Evolutionary conservation across 345 rosid genomes (phyloP).

Genomic region (Lumnitzera littorea): DNA sequence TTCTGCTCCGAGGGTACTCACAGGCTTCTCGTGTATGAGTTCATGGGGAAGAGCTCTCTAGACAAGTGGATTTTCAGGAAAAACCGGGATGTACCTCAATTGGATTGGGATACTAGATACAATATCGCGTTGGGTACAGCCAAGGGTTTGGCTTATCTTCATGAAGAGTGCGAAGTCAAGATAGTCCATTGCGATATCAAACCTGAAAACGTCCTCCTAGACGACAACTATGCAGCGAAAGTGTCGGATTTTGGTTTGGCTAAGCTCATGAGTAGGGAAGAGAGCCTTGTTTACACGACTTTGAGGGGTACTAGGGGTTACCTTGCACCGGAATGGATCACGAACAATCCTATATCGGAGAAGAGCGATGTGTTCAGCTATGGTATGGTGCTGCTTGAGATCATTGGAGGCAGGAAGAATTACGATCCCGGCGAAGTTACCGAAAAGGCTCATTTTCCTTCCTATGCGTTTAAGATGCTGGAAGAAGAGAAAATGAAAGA

Average conservation of each 20-base stretch:
- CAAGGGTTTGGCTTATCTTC: conserved; percentile 45
- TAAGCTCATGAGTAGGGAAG: conserved; percentile 41
- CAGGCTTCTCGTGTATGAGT: conserved; percentile 54
- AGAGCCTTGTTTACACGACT: conserved; percentile 37
- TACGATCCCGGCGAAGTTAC: conserved; percentile 22
- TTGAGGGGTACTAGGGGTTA: conserved; percentile 54
- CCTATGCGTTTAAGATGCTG: conserved; percentile 45
- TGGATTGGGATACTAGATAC: conserved; percentile 40
- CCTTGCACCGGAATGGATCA: conserved; percentile 62
- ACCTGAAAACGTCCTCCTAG: conserved; percentile 42
- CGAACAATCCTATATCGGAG: conserved; percentile 41
- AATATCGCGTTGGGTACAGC: conserved; percentile 37
- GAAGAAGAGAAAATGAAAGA: conserved; percentile 30
- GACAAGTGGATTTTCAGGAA: conserved; percentile 45
- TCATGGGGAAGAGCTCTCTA: conserved; percentile 41
- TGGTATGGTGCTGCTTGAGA: conserved; percentile 47
- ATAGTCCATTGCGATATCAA: conserved; percentile 46
- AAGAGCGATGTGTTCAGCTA: conserved; percentile 53
- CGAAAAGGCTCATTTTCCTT: conserved; percentile 32
- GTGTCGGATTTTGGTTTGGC: conserved; percentile 53
- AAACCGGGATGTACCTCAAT: conserved; percentile 8
- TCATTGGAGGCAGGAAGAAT: conserved; percentile 45
- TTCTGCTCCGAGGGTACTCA: conserved; percentile 43
- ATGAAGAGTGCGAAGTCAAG: conserved; percentile 42
- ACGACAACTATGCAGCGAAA: conserved; percentile 34